phyloP scores from a whole-genome alignment of 2,329 filamentous ascomycete genomes.

The Venturia carpophila region DNA sequence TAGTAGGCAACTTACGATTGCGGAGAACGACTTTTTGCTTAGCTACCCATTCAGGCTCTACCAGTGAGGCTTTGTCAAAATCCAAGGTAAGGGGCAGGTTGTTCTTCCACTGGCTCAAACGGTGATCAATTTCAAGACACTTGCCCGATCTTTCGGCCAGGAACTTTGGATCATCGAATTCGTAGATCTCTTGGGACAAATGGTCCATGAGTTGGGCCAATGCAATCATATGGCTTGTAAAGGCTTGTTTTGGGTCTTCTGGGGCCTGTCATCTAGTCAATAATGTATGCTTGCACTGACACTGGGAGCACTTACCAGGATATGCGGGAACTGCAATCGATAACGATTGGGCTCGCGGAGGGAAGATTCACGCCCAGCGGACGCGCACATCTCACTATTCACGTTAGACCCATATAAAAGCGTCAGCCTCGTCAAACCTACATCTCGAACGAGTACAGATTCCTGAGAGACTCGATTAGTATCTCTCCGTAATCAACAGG shows the following conservation, averaged over 20 bases:
- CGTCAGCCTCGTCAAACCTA: background rate
- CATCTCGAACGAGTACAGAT: slow-evolving; percentile 20
- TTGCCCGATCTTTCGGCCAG: slow-evolving; percentile 24
- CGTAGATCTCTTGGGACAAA: slow-evolving; percentile 22
- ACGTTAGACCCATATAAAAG: background rate
- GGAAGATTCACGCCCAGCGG: slow-evolving; percentile 26
- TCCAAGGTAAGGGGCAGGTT: slow-evolving; percentile 18
- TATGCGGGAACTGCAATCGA: slow-evolving; percentile 20
- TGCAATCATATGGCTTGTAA: slow-evolving; percentile 15
- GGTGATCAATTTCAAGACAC: slow-evolving; percentile 19
- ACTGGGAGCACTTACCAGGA: background rate
- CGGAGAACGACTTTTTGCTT: slow-evolving; percentile 29
- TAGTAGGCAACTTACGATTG: slow-evolving; percentile 20
- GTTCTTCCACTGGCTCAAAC: slow-evolving; percentile 20
- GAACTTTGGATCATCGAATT: slow-evolving; percentile 25
- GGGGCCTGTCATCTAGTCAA: slow-evolving; percentile 6
- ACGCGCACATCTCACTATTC: slow-evolving; percentile 26
- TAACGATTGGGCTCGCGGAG: slow-evolving; percentile 27
- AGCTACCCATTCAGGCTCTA: slow-evolving; percentile 27
- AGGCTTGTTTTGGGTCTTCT: slow-evolving; percentile 16
- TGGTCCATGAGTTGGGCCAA: slow-evolving; percentile 15
- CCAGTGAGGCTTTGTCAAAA: slow-evolving; percentile 17
- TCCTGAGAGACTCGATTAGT: background rate
- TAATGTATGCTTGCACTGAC: background rate
- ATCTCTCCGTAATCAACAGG: background rate